These are phyloP conservation scores for Pouteria campechiana DNA, from an alignment of 179 eudicot species.

Conservation along the genomic window DNA sequence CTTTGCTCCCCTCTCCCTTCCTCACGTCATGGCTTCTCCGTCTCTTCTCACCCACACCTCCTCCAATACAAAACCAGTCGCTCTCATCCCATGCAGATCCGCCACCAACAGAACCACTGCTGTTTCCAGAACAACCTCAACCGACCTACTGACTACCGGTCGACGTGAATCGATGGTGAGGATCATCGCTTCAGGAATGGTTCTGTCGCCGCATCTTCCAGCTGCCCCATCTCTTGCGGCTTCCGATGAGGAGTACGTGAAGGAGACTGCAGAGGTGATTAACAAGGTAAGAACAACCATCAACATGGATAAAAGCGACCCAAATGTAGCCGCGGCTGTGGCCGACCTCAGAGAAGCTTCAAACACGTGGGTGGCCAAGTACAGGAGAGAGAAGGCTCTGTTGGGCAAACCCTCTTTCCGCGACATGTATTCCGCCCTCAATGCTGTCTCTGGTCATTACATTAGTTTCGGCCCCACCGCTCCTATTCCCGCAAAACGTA, in stretches of 20 bases:
- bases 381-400: slow-evolving; percentile 64
- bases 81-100: too few species aligned
- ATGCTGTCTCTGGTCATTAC: slow-evolving; percentile 92
- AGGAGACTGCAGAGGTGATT: slow-evolving; percentile 75
- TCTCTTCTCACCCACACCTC: too few species aligned
- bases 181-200: too few species aligned
- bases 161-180: too few species aligned
- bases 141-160: too few species aligned
- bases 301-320: slow-evolving; percentile 47
- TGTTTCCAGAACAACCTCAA: too few species aligned
- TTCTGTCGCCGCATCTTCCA: slow-evolving; percentile 15
- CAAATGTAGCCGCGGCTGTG: slow-evolving; percentile 67
- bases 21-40: too few species aligned
- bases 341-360: slow-evolving; percentile 65
- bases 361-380: slow-evolving; percentile 93
- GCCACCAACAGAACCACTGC: too few species aligned
- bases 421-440: slow-evolving; percentile 87
- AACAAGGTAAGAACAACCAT: slow-evolving; percentile 60
- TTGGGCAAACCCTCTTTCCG: slow-evolving; percentile 68
- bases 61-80: too few species aligned
- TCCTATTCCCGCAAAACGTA: slow-evolving; percentile 85
- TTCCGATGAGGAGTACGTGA: slow-evolving; percentile 64
- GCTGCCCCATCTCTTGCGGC: slow-evolving; percentile 24
- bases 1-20: too few species aligned
- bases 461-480: slow-evolving; percentile 95